These are phyloP conservation scores for Nannochloropsis gaditana DNA, from an alignment of 108 stramenopile genomes.

Conservation along the genomic window DNA sequence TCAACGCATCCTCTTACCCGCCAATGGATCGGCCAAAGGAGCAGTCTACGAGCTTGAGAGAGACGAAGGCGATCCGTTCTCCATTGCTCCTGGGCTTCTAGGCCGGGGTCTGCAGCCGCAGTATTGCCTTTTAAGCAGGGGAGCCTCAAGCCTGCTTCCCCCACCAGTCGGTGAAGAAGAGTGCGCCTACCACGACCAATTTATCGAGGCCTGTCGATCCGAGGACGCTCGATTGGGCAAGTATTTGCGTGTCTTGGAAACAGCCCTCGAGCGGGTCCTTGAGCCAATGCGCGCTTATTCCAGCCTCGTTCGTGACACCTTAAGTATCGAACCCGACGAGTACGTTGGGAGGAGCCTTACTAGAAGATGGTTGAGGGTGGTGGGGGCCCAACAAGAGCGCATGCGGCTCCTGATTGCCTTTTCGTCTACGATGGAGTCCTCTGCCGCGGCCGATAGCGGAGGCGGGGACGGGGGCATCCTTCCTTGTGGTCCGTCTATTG, in stretches of 20 bases:
- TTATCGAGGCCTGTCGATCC: background rate
- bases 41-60: too few relatives aligned
- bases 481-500: background rate
- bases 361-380: background rate
- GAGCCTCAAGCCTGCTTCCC: background rate
- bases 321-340: background rate
- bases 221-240: background rate
- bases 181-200: background rate
- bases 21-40: background rate
- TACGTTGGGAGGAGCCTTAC: background rate
- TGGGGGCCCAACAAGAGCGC: background rate
- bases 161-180: background rate
- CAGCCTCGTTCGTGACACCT: background rate
- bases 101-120: background rate
- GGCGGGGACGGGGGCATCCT: background rate
- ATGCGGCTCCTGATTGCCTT: background rate
- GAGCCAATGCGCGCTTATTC: slow-evolving; percentile 15
- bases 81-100: background rate
- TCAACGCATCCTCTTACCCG: background rate
- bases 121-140: slow-evolving; percentile 13
- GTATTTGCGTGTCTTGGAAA: background rate
- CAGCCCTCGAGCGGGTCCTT: background rate
- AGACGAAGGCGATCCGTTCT: background rate
- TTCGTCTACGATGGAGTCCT: background rate
- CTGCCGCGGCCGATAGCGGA: background rate